Conservation (phyloP, 352 stramenopile species). For the Phytopythium cucurbitacearum region DNA sequence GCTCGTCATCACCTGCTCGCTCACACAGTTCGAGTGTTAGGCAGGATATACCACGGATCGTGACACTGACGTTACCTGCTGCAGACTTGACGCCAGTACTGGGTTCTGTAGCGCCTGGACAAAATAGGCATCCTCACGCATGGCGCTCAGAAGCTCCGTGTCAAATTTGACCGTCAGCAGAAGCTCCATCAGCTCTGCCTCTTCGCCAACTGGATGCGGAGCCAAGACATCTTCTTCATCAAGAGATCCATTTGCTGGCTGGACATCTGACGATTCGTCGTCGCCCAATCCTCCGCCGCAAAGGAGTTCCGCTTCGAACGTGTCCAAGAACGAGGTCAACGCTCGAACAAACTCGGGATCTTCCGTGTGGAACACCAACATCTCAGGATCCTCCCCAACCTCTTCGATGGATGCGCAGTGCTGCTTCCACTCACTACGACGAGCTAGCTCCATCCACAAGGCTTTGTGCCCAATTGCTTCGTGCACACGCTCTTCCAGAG, state of each 20-base stretch:
- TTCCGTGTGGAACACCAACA: slow-evolving; percentile 66
- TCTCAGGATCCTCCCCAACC: slow-evolving; percentile 59
- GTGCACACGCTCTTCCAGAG: slow-evolving; percentile 39
- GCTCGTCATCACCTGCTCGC: slow-evolving; percentile 46
- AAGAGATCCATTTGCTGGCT: not conserved
- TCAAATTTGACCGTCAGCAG: slow-evolving; percentile 47
- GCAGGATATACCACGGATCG: no score
- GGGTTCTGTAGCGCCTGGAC: slow-evolving; percentile 43
- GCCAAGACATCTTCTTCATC: slow-evolving; percentile 16
- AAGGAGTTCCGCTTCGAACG: slow-evolving; percentile 9
- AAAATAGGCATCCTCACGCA: slow-evolving; percentile 60
- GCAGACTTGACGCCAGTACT: slow-evolving; percentile 47
- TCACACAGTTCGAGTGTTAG: not conserved
- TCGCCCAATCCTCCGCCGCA: not conserved
- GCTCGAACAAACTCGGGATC: slow-evolving; percentile 30
- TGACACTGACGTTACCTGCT: slow-evolving; percentile 33
- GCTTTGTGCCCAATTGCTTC: slow-evolving; percentile 14
- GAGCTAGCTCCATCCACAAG: slow-evolving; percentile 20
- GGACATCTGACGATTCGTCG: no score
- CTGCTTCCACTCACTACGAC: slow-evolving; percentile 21
- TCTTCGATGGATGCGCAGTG: slow-evolving; percentile 42
- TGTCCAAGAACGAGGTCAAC: slow-evolving; percentile 33
- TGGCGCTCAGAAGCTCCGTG: slow-evolving; percentile 44
- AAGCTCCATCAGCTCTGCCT: slow-evolving; percentile 32
- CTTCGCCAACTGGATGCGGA: slow-evolving; percentile 2